These are phyloP conservation scores for Ploettnerulaceae sp. DNA, from an alignment of 2,329 filamentous ascomycete genomes.

Conservation along the genomic window DNA sequence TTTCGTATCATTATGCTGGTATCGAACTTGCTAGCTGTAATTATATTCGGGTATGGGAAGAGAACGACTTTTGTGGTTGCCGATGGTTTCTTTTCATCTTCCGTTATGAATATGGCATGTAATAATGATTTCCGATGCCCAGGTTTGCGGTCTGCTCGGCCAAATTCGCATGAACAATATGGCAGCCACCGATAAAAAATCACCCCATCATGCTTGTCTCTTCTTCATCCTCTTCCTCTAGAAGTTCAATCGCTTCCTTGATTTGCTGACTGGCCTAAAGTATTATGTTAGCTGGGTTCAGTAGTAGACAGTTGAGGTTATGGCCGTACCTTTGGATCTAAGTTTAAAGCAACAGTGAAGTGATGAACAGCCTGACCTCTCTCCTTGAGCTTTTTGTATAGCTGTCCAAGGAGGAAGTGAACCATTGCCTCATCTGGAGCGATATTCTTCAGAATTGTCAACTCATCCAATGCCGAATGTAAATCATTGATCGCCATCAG, in stretches of 20 bases:
- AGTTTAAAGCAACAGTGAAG: constrained; percentile 88
- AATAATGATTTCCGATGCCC: neutral
- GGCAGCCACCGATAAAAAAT: neutral
- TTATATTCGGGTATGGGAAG: constrained; percentile 4
- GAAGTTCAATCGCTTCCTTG: constrained; percentile 91
- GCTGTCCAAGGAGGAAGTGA: constrained; percentile 86
- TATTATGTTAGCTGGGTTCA: constrained; percentile 17
- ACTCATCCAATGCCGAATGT: constrained; percentile 70
- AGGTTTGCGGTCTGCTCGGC: neutral
- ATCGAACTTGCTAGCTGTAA: constrained; percentile 6
- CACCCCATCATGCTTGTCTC: constrained; percentile 28
- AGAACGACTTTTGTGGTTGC: neutral
- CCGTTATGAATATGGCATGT: neutral
- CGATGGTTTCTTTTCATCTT: neutral
- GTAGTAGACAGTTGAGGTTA: neutral
- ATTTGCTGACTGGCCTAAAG: constrained; percentile 81
- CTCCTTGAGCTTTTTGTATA: constrained; percentile 69
- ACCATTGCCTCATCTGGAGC: constrained; percentile 94
- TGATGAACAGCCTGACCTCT: constrained; percentile 81
- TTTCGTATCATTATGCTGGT: constrained; percentile 18
- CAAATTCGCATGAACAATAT: neutral
- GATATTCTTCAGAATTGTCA: constrained; percentile 83
- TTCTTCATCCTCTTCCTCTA: constrained; percentile 65
- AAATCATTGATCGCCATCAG: constrained; percentile 71
- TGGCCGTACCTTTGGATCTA: constrained; percentile 83